A percentile compares a stretch with the other conserved stretches of the same genome.
These are phyloP conservation scores for Fusarium chuoi DNA, from an alignment of 2,329 filamentous ascomycete genomes.

Conservation along the genomic window DNA sequence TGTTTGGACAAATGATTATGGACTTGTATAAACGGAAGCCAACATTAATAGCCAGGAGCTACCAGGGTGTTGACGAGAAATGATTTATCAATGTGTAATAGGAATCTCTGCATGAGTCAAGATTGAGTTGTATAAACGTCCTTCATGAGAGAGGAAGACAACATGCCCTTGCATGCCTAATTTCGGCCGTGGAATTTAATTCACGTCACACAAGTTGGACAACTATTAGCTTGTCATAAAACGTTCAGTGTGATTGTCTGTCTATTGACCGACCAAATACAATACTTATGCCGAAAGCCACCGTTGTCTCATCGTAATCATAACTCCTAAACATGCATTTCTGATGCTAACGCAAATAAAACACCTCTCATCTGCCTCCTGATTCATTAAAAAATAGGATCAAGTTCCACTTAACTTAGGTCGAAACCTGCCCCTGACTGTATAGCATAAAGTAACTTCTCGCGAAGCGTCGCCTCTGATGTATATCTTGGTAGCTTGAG, in stretches of 20 bases:
- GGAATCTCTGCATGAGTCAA: neutral
- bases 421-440: conserved; percentile 94
- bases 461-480: conserved; percentile 70
- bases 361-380: neutral
- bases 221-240: neutral
- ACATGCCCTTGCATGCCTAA: neutral
- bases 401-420: conserved; percentile 62
- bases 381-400: neutral
- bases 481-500: conserved; percentile 89
- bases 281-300: neutral
- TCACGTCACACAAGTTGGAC: neutral
- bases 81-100: neutral
- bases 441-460: conserved; percentile 90
- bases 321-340: conserved; percentile 10
- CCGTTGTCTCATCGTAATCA: neutral
- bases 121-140: neutral
- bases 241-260: neutral
- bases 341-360: conserved; percentile 34
- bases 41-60: conserved; percentile 64
- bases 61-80: conserved; percentile 48
- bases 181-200: neutral
- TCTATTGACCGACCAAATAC: neutral
- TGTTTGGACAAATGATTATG: conserved; percentile 86
- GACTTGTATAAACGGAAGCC: conserved; percentile 80
- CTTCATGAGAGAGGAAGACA: neutral